Conservation (phyloP, 1,284 basidiomycete genomes). For the Calocybe gambosa region DNA sequence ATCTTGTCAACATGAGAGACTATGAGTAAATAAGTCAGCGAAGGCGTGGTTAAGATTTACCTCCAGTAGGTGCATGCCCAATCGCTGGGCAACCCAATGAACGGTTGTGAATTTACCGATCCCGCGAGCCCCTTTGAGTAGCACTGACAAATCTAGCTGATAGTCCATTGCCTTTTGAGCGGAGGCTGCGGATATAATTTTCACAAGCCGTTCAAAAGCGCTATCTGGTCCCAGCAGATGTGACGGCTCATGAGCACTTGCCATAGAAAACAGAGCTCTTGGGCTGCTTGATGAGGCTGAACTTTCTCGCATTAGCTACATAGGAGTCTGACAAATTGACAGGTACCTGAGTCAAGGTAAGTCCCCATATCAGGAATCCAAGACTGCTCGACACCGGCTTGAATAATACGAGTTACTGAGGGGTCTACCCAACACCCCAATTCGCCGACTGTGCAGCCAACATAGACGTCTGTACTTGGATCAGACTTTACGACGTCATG, state of each 20-base stretch:
- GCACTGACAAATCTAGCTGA: conserved; percentile 56
- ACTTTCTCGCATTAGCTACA: conserved; percentile 1
- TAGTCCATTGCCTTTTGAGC: conserved; percentile 51
- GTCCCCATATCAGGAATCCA: conserved; percentile 54
- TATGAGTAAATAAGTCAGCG: neutral
- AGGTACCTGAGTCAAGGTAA: conserved; percentile 50
- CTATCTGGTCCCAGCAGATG: conserved; percentile 26
- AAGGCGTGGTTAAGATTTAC: conserved; percentile 32
- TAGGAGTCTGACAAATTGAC: neutral
- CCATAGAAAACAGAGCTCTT: conserved; percentile 19
- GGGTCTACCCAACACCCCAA: conserved; percentile 86
- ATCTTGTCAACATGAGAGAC: conserved; percentile 41
- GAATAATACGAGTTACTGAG: conserved; percentile 66
- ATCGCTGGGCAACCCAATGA: conserved; percentile 49
- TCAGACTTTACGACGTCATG: conserved; percentile 45
- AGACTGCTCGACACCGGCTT: conserved; percentile 72
- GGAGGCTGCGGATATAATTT: conserved; percentile 51
- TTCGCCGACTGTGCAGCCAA: conserved; percentile 54
- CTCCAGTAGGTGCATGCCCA: conserved; percentile 80
- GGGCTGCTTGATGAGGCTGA: conserved; percentile 14
- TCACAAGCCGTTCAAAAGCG: conserved; percentile 40
- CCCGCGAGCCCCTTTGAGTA: conserved; percentile 73
- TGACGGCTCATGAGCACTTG: conserved; percentile 18
- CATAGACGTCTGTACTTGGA: conserved; percentile 38
- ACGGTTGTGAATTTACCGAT: conserved; percentile 67